Evolutionary conservation across 495 filamentous ascomycete genomes (phyloP).

Genomic region (Terfezia boudieri): DNA sequence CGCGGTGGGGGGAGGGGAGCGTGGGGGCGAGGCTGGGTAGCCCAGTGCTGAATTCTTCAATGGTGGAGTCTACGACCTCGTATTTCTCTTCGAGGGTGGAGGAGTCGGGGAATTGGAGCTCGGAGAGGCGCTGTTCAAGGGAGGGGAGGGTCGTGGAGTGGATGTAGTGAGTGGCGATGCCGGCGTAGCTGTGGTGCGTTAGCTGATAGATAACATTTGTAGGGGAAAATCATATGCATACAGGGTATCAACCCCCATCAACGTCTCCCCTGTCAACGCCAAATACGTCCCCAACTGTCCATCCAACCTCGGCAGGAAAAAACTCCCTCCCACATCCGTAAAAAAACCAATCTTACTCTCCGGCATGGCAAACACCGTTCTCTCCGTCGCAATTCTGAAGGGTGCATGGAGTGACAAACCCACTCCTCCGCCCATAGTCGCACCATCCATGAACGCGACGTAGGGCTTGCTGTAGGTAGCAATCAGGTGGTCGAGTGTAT

Average conservation of each 20-base stretch:
- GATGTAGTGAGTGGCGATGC: conserved; percentile 82
- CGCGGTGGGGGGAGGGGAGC: conserved; percentile 40
- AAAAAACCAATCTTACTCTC: conserved; percentile 97
- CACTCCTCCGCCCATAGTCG: conserved; percentile 96
- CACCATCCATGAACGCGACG: conserved; percentile 88
- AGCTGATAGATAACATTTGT: not conserved
- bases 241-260: conserved; percentile 64
- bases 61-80: conserved; percentile 55
- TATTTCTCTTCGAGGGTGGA: conserved; percentile 36
- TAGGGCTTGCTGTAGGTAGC: conserved; percentile 89
- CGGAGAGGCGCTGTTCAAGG: conserved; percentile 65
- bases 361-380: conserved; percentile 90
- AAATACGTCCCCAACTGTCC: conserved; percentile 73
- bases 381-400: conserved; percentile 87
- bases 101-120: conserved; percentile 67
- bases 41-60: conserved; percentile 74
- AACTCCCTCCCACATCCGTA: conserved; percentile 86
- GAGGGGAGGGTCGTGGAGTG: conserved; percentile 63
- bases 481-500: conserved; percentile 79
- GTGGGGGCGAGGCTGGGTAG: conserved; percentile 50
- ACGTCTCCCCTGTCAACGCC: conserved; percentile 59
- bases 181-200: conserved; percentile 31
- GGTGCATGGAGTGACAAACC: conserved; percentile 86
- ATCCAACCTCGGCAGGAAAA: conserved; percentile 78
- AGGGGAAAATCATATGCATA: conserved; percentile 15